These are phyloP conservation scores for Azolla pinnata DNA, from an alignment of 75 land plant genomes.

Conservation along the genomic window DNA sequence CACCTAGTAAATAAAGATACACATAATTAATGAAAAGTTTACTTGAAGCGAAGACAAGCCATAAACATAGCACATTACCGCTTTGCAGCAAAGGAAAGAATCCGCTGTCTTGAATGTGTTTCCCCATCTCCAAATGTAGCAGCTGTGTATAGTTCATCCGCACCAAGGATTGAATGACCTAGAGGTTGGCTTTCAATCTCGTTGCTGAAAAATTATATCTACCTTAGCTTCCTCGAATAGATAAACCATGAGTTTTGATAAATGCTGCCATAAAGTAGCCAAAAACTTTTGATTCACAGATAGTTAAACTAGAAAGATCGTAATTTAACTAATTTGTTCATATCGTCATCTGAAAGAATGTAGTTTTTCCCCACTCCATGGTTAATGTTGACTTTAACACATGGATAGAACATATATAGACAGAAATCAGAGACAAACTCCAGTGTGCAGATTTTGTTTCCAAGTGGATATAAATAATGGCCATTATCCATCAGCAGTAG, in stretches of 20 bases:
- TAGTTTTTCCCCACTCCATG: too few relatives aligned
- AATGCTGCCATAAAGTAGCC: not conserved
- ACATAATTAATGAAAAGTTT: not conserved
- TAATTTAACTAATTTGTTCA: not conserved
- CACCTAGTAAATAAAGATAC: slow-evolving; percentile 33
- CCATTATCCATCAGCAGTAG: too few relatives aligned
- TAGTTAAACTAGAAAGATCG: not conserved
- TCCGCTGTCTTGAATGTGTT: slow-evolving; percentile 74
- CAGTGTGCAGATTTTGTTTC: too few relatives aligned
- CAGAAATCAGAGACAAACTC: too few relatives aligned
- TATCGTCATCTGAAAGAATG: not conserved
- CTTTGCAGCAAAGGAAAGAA: slow-evolving; percentile 87
- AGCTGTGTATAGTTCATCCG: slow-evolving; percentile 69
- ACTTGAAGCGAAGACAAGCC: not conserved
- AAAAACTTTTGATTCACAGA: not conserved
- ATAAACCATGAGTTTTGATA: too few relatives aligned
- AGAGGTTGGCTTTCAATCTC: slow-evolving; percentile 16
- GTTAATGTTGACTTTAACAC: too few relatives aligned
- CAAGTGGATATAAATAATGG: too few relatives aligned
- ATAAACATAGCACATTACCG: slow-evolving; percentile 29
- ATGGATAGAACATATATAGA: too few relatives aligned
- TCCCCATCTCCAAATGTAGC: slow-evolving; percentile 78
- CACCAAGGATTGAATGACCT: slow-evolving; percentile 23
- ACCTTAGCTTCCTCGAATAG: too few relatives aligned
- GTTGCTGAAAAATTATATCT: too few relatives aligned